phyloP scores from a whole-genome alignment of 306 rosid species.

The Mucuna pruriens region DNA sequence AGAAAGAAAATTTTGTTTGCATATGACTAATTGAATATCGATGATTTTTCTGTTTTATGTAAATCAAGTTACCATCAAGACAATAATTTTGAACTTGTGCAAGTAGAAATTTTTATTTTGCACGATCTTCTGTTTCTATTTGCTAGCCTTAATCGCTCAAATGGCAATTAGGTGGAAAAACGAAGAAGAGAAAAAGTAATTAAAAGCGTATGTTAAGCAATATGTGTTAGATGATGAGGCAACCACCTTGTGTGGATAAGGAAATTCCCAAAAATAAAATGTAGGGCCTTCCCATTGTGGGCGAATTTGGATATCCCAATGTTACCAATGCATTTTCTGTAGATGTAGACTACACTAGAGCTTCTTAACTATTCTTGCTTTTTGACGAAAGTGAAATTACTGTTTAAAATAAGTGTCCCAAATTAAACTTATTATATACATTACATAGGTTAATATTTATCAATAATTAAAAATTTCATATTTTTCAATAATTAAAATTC shows the following conservation, averaged over 20 bases:
- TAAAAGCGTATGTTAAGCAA: neutral
- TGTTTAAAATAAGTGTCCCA: neutral
- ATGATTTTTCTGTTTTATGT: no score
- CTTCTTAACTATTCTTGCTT: neutral
- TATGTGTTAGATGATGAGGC: conserved; percentile 26
- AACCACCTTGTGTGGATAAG: conserved; percentile 29
- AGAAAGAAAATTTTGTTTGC: no score
- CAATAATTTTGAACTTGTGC: neutral
- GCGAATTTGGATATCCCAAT: neutral
- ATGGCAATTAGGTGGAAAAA: neutral
- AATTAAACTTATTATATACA: no score
- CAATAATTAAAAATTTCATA: no score
- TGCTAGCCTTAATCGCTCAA: neutral
- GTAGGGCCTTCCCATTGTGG: conserved; percentile 31
- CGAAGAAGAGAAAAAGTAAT: neutral
- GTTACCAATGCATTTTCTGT: neutral
- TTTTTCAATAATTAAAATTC: no score
- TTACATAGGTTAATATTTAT: no score
- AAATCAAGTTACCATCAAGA: neutral
- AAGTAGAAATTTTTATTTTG: neutral
- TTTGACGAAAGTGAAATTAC: neutral
- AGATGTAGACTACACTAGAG: neutral
- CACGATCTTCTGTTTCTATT: neutral
- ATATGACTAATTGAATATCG: no score
- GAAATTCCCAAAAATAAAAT: neutral